Base-by-base conservation (phyloP, 2,329 filamentous ascomycete genomes). In the Penicillium psychrosexuale region DNA sequence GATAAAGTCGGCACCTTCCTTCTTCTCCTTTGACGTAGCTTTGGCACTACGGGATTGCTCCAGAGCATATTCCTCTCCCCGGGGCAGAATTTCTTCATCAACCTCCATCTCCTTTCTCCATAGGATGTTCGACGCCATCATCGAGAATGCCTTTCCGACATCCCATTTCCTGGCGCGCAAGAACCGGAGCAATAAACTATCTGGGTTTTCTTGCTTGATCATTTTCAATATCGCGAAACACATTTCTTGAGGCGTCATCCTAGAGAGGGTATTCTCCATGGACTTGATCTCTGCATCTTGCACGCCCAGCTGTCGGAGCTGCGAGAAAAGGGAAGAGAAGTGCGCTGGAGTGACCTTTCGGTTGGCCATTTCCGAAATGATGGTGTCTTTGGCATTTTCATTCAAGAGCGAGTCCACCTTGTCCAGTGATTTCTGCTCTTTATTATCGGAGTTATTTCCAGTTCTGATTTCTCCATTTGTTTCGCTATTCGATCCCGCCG, bases 151-250 rank as follows among this genome's bases (percentile, higher is more conserved):
- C 69, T 89, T 90, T 36, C 95, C 87, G 5, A 96, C 85, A 67
- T 97, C 90, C 92, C 93, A 97, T 74, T 94, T 94, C 37, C 90
- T 80, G 17, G 90, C 90, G 43, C 90, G 80, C 47, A 95, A 77
- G 69, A 93, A 95, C 34, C 90, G 85, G 43, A 95, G 77, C 17
- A 92, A 76, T 15, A 93, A 77, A 1, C 86, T 88, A 73, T 97
- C 93, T 0, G 93, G 93, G 69, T 96, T 85, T 66, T 97, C 92
- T 66, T 93, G 88, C 78, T 97, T 97, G 56, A 91, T 83, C 89
- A 96, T 95, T 57, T 78, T 82, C 89, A 93, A 96, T 66, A 97
- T 88, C 0, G 90, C 86, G 28, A 82, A 79, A 49, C 91, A 84
- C 61, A 97, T 84, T 34, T 87, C 80, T 66, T 93, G 89, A 0